A percentile compares a stretch with the other conserved stretches of the same genome.
These are phyloP conservation scores for Celoporthe dispersa DNA, from an alignment of 2,329 filamentous ascomycete species.

Conservation along the genomic window DNA sequence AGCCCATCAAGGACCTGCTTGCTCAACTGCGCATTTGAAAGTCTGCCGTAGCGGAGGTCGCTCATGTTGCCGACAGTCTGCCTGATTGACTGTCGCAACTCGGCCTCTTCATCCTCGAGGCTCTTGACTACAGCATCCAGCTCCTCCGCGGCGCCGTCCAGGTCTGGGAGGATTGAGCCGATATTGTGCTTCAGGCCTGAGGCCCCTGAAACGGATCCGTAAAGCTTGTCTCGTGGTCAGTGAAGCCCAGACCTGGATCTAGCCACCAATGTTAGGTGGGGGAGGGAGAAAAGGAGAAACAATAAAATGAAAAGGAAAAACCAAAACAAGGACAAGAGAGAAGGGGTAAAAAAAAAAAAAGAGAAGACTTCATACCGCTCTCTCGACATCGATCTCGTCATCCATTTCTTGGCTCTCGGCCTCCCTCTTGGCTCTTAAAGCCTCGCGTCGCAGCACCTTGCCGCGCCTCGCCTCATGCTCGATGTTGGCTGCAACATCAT, in stretches of 20 bases:
- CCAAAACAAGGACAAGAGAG: background rate
- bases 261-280: background rate
- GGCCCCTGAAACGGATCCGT: constrained; percentile 62
- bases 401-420: constrained; percentile 61
- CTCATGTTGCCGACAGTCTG: constrained; percentile 74
- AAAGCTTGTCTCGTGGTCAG: constrained; percentile 29
- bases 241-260: background rate
- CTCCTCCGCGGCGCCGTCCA: constrained; percentile 68
- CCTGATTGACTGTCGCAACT: constrained; percentile 63
- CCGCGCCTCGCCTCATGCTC: constrained; percentile 66
- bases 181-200: constrained; percentile 62
- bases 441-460: constrained; percentile 60
- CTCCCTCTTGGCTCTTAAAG: constrained; percentile 57
- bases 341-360: constrained; percentile 9
- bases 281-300: background rate
- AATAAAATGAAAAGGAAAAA: too few relatives aligned
- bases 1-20: constrained; percentile 72
- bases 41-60: constrained; percentile 79
- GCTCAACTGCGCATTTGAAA: constrained; percentile 66
- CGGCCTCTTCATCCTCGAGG: constrained; percentile 67
- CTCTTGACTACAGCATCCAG: constrained; percentile 70
- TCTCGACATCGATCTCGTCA: constrained; percentile 67
- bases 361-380: constrained; percentile 49
- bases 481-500: constrained; percentile 69
- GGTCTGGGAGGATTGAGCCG: constrained; percentile 66